Percentiles rank a stretch among this genome's conserved stretches.
These are phyloP conservation scores for Glomus cerebriforme DNA, from an alignment of 192 early-diverging fungal species.

Conservation along the genomic window DNA sequence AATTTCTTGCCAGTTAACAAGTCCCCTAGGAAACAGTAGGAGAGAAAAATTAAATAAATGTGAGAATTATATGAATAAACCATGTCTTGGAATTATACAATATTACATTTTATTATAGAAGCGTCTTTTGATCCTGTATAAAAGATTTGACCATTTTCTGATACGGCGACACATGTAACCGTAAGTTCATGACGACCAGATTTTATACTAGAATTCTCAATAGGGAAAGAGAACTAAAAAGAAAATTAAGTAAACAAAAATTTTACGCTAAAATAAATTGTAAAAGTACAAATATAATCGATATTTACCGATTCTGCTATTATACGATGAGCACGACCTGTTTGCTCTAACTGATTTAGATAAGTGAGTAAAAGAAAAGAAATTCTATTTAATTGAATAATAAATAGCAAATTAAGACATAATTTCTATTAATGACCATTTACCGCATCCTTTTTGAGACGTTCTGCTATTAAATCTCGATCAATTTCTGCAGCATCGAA, in stretches of 20 bases:
- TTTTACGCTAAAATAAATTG: background rate
- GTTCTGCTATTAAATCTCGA: conserved; percentile 86
- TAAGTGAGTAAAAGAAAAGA: background rate
- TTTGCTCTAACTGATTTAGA: conserved; percentile 48
- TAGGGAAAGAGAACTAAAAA: conserved; percentile 42
- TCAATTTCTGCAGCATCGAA: conserved; percentile 93
- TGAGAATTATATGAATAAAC: no score
- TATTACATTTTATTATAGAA: conserved; percentile 83
- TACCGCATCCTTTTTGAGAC: conserved; percentile 80
- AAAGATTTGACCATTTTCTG: conserved; percentile 64
- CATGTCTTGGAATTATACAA: background rate
- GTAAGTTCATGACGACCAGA: conserved; percentile 70
- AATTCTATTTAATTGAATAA: background rate
- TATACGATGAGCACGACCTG: conserved; percentile 53
- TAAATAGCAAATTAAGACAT: background rate
- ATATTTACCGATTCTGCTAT: conserved; percentile 55
- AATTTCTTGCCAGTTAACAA: conserved; percentile 69
- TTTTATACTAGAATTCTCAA: conserved; percentile 46
- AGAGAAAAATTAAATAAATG: background rate
- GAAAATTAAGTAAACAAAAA: conserved; percentile 16
- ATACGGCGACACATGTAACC: conserved; percentile 79
- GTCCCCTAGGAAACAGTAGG: conserved; percentile 55
- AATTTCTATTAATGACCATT: conserved; percentile 14
- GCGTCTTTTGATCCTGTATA: conserved; percentile 94
- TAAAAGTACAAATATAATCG: background rate